Evolutionary conservation across 2,329 filamentous ascomycete species (phyloP), one percentile per base, ranked within the genome.

Genomic region (Pestalotiopsis sp.): DNA sequence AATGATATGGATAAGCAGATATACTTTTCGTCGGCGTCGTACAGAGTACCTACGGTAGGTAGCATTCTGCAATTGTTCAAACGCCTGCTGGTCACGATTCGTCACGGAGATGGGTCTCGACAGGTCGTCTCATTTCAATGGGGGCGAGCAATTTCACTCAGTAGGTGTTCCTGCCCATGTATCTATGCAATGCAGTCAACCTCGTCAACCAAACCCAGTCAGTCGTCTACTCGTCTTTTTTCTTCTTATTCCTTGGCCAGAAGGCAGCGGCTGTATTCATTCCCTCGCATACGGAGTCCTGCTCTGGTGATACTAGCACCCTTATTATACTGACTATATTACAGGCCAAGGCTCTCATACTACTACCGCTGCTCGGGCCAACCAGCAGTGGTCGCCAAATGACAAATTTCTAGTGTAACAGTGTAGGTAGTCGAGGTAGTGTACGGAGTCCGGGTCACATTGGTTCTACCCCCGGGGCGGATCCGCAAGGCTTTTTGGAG

Each of bases 51-150:
- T 52, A n/a, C 17, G 45, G 17, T n/a, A 52, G 45, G 45, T 52
- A 52, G 45, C 45, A 52, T 52, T 52, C 45, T 52, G 17, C 45
- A 52, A 52, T 52, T 52, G 23, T 52, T 52, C 45, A 52, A 52
- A 52, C 45, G 45, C 45, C 45, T 52, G 45, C 45, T 52, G 14
- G 14, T 20, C 4, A 40, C 65, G 57, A 74, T 72, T 73, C 68
- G 70, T 72, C 72, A 71, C 69, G 68, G 68, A 70, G 70, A 59
- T 49, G 61, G 71, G 70, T 58, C 68, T 68, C 63, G 71, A 49
- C 65, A 72, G 72, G 73, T 73, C 71, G 68, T 71, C 70, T 74
- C 72, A 75, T 75, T 74, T 75, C 71, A 71, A 75, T 75, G 74
- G 73, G 72, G 61, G 17, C 69, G 71, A 69, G 65, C 14, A 17